Percentiles rank a stretch among this genome's conserved stretches.
Evolutionary conservation across 352 stramenopile genomes (phyloP).

Genomic region (Phytophthora sojae): DNA sequence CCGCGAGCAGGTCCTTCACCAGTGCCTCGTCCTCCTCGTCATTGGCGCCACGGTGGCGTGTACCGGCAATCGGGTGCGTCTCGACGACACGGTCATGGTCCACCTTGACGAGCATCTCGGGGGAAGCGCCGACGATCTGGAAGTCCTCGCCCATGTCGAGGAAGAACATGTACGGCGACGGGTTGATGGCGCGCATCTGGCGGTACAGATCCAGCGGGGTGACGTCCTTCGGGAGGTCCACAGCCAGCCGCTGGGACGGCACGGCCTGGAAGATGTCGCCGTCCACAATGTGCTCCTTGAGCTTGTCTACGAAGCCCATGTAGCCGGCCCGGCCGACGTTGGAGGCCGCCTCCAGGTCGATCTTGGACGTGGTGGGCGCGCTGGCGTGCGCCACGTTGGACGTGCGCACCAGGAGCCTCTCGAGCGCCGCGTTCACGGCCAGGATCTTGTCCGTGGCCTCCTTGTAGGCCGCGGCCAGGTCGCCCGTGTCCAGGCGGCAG

Average conservation of each 20-base stretch:
- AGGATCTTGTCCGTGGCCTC: conserved; percentile 80
- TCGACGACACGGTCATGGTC: conserved; percentile 85
- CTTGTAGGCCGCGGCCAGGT: conserved; percentile 74
- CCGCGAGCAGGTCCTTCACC: conserved; percentile 76
- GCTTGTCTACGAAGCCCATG: conserved; percentile 87
- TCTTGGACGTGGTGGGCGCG: conserved; percentile 43
- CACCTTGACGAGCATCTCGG: conserved; percentile 92
- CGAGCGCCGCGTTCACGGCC: conserved; percentile 63
- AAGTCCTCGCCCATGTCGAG: conserved; percentile 87
- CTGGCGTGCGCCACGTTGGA: conserved; percentile 69
- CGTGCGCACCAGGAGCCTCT: conserved; percentile 64
- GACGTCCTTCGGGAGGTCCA: conserved; percentile 75
- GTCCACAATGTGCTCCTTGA: conserved; percentile 91
- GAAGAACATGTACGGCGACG: conserved; percentile 93
- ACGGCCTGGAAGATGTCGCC: conserved; percentile 93
- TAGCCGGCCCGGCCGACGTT: conserved; percentile 88
- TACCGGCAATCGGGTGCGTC: conserved; percentile 92
- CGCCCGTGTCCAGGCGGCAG: conserved; percentile 68
- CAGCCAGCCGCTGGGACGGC: conserved; percentile 79
- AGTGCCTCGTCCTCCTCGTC: conserved; percentile 89
- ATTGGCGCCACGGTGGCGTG: conserved; percentile 81
- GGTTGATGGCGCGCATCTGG: conserved; percentile 91
- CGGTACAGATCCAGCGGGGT: conserved; percentile 86
- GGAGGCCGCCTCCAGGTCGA: conserved; percentile 79
- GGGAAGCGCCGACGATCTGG: conserved; percentile 87